phyloP scores from a whole-genome alignment of 495 filamentous ascomycete species.

The Darksidea phi region DNA sequence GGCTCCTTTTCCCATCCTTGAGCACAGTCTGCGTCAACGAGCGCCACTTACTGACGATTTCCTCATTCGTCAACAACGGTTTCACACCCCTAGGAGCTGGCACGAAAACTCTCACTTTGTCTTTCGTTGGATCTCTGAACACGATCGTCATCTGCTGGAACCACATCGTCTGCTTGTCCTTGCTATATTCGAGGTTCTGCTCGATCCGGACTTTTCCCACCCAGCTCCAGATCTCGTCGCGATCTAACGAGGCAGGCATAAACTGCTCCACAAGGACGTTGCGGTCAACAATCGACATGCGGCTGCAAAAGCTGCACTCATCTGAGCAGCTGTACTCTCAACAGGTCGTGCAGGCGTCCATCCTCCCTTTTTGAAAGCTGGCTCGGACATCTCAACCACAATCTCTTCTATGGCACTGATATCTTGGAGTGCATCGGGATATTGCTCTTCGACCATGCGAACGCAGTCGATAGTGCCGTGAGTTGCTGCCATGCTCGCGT shows the following conservation, averaged over 20 bases:
- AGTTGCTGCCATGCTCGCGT: conserved; percentile 46
- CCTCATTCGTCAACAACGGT: conserved; percentile 42
- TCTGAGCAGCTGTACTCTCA: conserved; percentile 47
- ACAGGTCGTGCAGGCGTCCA: conserved; percentile 45
- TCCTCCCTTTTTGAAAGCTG: conserved; percentile 45
- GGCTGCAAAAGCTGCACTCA: conserved; percentile 47
- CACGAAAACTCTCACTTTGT: conserved; percentile 33
- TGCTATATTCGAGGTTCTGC: conserved; percentile 35
- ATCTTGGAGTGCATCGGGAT: conserved; percentile 12
- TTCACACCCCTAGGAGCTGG: conserved; percentile 34
- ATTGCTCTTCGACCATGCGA: conserved; percentile 32
- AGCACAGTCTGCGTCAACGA: conserved; percentile 38
- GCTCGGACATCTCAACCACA: conserved; percentile 39
- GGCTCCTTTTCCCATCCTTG: conserved; percentile 34
- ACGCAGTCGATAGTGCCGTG: conserved; percentile 43
- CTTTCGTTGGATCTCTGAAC: conserved; percentile 36
- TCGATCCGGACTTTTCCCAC: conserved; percentile 43
- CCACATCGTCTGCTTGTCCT: conserved; percentile 30
- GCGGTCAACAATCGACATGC: conserved; percentile 47
- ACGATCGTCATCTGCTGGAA: conserved; percentile 9
- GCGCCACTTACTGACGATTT: conserved; percentile 43
- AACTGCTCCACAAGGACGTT: conserved; percentile 45
- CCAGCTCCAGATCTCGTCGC: conserved; percentile 47
- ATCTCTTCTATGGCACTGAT: conserved; percentile 18
- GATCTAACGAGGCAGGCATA: conserved; percentile 39